These are phyloP conservation scores for Pezicula radicicola DNA, from an alignment of 2,329 filamentous ascomycete species.

Conservation along the genomic window DNA sequence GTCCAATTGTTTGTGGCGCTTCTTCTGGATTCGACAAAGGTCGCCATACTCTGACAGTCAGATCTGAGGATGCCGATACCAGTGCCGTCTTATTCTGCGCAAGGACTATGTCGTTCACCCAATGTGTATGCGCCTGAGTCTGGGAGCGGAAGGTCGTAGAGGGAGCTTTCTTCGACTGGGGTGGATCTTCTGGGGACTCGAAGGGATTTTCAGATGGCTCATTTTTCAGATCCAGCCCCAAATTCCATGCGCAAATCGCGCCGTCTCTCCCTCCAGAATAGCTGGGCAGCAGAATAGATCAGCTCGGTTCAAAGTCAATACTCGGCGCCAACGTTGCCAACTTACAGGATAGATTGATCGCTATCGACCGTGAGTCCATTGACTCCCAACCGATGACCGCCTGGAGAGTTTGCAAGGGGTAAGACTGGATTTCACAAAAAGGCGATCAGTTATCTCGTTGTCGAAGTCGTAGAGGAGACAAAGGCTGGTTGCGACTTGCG, in stretches of 20 bases:
- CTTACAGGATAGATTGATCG: constrained; percentile 78
- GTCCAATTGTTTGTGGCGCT: constrained; percentile 77
- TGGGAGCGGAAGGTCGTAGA: constrained; percentile 56
- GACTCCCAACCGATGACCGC: constrained; percentile 89
- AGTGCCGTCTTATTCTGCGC: constrained; percentile 62
- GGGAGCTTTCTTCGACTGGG: constrained; percentile 36
- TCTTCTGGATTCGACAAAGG: constrained; percentile 63
- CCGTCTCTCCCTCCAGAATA: constrained; percentile 96
- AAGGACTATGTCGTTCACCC: constrained; percentile 73
- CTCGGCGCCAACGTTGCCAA: background rate
- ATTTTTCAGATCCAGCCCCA: constrained; percentile 64
- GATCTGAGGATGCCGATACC: constrained; percentile 71
- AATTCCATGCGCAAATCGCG: constrained; percentile 92
- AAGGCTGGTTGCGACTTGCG: constrained; percentile 6
- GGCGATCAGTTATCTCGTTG: constrained; percentile 2
- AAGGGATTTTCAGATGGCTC: constrained; percentile 24
- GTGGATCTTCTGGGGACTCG: constrained; percentile 25
- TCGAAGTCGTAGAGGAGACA: background rate
- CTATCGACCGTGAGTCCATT: constrained; percentile 90
- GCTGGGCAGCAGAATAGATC: constrained; percentile 45
- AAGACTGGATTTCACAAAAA: constrained; percentile 49
- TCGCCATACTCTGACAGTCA: constrained; percentile 75
- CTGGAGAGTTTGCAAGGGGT: constrained; percentile 69
- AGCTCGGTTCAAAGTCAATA: constrained; percentile 9
- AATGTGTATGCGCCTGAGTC: constrained; percentile 73